These are phyloP conservation scores for Termitomyces sp. DNA, from an alignment of 768 basidiomycete genomes.

Conservation along the genomic window DNA sequence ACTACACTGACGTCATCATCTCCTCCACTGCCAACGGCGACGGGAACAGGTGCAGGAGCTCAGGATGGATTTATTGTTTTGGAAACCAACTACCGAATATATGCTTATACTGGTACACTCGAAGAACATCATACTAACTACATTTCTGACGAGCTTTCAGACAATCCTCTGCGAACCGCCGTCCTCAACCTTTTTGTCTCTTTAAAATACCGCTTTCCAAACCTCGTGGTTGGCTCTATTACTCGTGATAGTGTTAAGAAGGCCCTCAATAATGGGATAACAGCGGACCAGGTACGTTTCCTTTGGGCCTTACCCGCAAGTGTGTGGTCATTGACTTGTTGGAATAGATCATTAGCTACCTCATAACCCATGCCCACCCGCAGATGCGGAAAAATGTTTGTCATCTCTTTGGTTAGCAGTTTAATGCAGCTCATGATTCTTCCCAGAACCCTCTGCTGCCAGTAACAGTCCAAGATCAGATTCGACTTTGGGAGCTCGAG, in stretches of 20 bases:
- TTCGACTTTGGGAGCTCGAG: slow-evolving; percentile 96
- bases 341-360: slow-evolving; percentile 90
- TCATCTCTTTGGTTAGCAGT: not conserved
- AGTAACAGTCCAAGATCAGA: slow-evolving; percentile 97
- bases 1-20: slow-evolving; percentile 93
- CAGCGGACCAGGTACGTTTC: slow-evolving; percentile 81
- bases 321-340: slow-evolving; percentile 11
- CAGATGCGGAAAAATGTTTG: slow-evolving; percentile 95
- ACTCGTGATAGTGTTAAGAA: slow-evolving; percentile 95
- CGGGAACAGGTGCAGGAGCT: slow-evolving; percentile 52
- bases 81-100: slow-evolving; percentile 97
- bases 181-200: slow-evolving; percentile 92
- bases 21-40: slow-evolving; percentile 68
- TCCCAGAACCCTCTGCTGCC: slow-evolving; percentile 85
- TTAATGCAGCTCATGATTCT: slow-evolving; percentile 9
- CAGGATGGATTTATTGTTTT: slow-evolving; percentile 90
- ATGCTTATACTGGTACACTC: slow-evolving; percentile 87
- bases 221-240: slow-evolving; percentile 93
- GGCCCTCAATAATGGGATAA: slow-evolving; percentile 92
- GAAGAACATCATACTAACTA: slow-evolving; percentile 16
- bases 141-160: slow-evolving; percentile 36
- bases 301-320: slow-evolving; percentile 14
- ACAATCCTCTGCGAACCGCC: slow-evolving; percentile 94
- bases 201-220: slow-evolving; percentile 92
- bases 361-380: slow-evolving; percentile 92